A percentile compares a stretch with the other conserved stretches of the same genome.
Evolutionary conservation across 2,329 filamentous ascomycete genomes (phyloP).

Genomic region (Fusarium armeniacum): DNA sequence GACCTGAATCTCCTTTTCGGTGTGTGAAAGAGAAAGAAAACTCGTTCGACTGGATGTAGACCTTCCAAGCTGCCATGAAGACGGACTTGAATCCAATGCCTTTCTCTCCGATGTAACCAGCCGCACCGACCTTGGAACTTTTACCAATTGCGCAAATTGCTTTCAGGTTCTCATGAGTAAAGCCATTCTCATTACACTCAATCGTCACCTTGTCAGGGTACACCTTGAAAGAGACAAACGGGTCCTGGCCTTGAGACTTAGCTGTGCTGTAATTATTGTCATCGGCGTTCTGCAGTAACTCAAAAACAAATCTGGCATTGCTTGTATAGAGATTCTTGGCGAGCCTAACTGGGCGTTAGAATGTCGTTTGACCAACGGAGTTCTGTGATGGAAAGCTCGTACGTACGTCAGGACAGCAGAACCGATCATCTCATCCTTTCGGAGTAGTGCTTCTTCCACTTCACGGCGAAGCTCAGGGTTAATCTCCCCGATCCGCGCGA

Average conservation of each 20-base stretch:
- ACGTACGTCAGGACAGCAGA: slow-evolving; percentile 45
- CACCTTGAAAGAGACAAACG: slow-evolving; percentile 56
- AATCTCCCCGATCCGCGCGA: slow-evolving; percentile 34
- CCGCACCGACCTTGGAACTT: slow-evolving; percentile 60
- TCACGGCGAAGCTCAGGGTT: slow-evolving; percentile 37
- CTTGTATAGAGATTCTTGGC: slow-evolving; percentile 60
- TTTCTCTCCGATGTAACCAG: slow-evolving; percentile 65
- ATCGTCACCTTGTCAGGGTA: slow-evolving; percentile 57
- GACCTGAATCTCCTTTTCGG: slow-evolving; percentile 57
- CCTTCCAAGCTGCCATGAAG: slow-evolving; percentile 62
- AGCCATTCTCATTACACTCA: slow-evolving; percentile 66
- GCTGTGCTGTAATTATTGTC: slow-evolving; percentile 60
- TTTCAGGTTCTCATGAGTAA: slow-evolving; percentile 57
- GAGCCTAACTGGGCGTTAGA: slow-evolving; percentile 51
- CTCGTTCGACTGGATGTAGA: slow-evolving; percentile 60
- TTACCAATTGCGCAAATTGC: slow-evolving; percentile 62
- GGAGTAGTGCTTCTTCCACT: slow-evolving; percentile 44
- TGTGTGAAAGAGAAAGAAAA: slow-evolving; percentile 62
- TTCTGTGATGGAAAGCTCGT: neutral
- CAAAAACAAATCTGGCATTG: slow-evolving; percentile 64
- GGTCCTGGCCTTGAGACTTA: slow-evolving; percentile 32
- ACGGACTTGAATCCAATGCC: slow-evolving; percentile 67
- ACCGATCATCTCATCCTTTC: slow-evolving; percentile 46
- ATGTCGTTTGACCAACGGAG: neutral
- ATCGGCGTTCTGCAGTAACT: slow-evolving; percentile 69